These are phyloP conservation scores for Penicillium antarcticum DNA, from an alignment of 495 filamentous ascomycete genomes.

Conservation along the genomic window DNA sequence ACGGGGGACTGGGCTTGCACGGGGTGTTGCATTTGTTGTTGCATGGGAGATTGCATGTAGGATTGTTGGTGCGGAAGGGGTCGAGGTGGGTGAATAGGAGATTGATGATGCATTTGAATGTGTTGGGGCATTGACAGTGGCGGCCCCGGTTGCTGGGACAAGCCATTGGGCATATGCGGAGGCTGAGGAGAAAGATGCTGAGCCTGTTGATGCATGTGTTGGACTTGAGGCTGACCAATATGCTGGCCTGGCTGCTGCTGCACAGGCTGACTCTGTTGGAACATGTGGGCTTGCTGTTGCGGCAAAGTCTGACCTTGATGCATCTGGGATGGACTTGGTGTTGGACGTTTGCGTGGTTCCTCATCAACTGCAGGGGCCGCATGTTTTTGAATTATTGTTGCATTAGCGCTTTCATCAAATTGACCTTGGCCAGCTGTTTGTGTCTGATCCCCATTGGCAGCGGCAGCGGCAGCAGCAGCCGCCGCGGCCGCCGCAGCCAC, in stretches of 20 bases:
- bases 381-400: slow-evolving; percentile 28
- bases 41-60: slow-evolving; percentile 23
- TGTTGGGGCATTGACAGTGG: slow-evolving; percentile 18
- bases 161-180: slow-evolving; percentile 7
- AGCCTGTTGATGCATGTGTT: slow-evolving; percentile 13
- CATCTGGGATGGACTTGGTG: slow-evolving; percentile 26
- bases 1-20: slow-evolving; percentile 10
- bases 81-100: slow-evolving; percentile 13
- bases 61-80: slow-evolving; percentile 11
- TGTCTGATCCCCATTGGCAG: slow-evolving; percentile 4
- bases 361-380: slow-evolving; percentile 22
- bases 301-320: slow-evolving; percentile 11
- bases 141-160: slow-evolving; percentile 16
- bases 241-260: slow-evolving; percentile 13
- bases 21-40: slow-evolving; percentile 17
- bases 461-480: slow-evolving; percentile 17
- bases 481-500: slow-evolving; percentile 32
- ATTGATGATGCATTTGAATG: slow-evolving; percentile 27
- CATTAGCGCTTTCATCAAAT: slow-evolving; percentile 10
- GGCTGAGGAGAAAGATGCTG: slow-evolving; percentile 16
- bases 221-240: slow-evolving; percentile 1
- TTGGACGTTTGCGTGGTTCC: slow-evolving; percentile 31
- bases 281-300: slow-evolving; percentile 3
- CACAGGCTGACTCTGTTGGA: slow-evolving; percentile 7
- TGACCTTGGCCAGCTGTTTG: slow-evolving; percentile 1